Evolutionary conservation across 805 yeast genomes (phyloP).

Genomic region (Lachancea mirantina): DNA sequence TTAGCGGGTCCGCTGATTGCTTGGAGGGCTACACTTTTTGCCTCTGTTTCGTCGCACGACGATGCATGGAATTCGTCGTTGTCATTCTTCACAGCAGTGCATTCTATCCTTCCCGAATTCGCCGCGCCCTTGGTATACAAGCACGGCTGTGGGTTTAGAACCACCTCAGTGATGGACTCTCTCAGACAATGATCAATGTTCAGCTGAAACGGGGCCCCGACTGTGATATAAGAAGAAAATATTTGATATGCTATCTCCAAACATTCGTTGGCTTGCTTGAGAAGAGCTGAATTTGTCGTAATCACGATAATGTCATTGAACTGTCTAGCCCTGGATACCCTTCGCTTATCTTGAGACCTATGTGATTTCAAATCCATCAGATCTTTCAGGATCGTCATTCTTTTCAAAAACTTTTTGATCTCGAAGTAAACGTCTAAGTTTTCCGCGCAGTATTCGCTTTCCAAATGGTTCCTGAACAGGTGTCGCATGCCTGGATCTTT

Average conservation of each 20-base stretch:
- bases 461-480: slow-evolving; percentile 59
- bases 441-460: slow-evolving; percentile 61
- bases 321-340: slow-evolving; percentile 6
- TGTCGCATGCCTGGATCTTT: slow-evolving; percentile 71
- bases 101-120: too few relatives aligned
- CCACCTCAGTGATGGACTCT: slow-evolving; percentile 35
- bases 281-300: slow-evolving; percentile 35
- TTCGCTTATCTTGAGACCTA: slow-evolving; percentile 10
- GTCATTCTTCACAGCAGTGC: too few relatives aligned
- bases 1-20: too few relatives aligned
- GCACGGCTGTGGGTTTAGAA: slow-evolving; percentile 35
- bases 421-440: slow-evolving; percentile 67
- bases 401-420: slow-evolving; percentile 45
- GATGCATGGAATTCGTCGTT: too few relatives aligned
- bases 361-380: slow-evolving; percentile 27
- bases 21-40: too few relatives aligned
- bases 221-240: slow-evolving; percentile 56
- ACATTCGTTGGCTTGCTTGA: slow-evolving; percentile 45
- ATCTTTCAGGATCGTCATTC: slow-evolving; percentile 38
- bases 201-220: slow-evolving; percentile 61
- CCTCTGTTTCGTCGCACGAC: too few relatives aligned
- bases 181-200: slow-evolving; percentile 56
- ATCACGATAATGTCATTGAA: slow-evolving; percentile 21
- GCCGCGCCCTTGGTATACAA: too few relatives aligned
- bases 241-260: slow-evolving; percentile 56